Base-by-base conservation (phyloP, 306 rosid species). In the Cucumis hystrix region DNA sequence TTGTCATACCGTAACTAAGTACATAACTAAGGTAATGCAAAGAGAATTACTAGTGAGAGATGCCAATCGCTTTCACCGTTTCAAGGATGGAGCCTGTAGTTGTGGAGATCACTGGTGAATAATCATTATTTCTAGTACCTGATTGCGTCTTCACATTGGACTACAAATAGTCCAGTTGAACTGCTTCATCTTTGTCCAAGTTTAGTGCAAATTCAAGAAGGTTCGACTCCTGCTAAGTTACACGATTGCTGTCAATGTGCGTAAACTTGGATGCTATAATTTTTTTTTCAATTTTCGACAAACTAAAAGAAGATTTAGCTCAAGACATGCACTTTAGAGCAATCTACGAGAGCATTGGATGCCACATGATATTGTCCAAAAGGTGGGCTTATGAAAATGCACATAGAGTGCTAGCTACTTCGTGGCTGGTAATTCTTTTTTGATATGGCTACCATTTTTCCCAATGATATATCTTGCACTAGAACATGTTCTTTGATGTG, bases 101-200 rank as follows among this genome's bases (percentile, higher is more conserved):
- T 79, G 82, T 79, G 78, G 78, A 79, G 82, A 79, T 33, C 56
- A 35, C 21, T 79, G 82, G 82, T 79, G 78, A 79, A 54, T 67
- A 30, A 35, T 16, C 55, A 18, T 13, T 10, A 18, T 74, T 30
- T 74, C 47, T 33, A 74, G 10, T 74, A 74, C 28, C 17, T 33
- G 61, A 52, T 20, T 6, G 9, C 25, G 13, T 54, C 51, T 55
- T 74, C 65, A 1, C 37, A 33, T 39, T 33, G 65, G 54, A 43
- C 52, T 56, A 14, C 78, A 56, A 35, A 18, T 37, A 43, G 49
- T 43, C 5, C 49, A 43, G 10, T 43, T 43, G 78, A n/a, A 56
- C 18, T 37, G 65, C 18, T 51, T 30, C 37, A 12, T 74, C 51
- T 35, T 56, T 56, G 66, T 75, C 57, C n/a, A 9, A 75, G 25